A percentile compares a stretch with the other conserved stretches of the same genome.
phyloP scores from a whole-genome alignment of 768 basidiomycete genomes.

The Amanita exitialis region DNA sequence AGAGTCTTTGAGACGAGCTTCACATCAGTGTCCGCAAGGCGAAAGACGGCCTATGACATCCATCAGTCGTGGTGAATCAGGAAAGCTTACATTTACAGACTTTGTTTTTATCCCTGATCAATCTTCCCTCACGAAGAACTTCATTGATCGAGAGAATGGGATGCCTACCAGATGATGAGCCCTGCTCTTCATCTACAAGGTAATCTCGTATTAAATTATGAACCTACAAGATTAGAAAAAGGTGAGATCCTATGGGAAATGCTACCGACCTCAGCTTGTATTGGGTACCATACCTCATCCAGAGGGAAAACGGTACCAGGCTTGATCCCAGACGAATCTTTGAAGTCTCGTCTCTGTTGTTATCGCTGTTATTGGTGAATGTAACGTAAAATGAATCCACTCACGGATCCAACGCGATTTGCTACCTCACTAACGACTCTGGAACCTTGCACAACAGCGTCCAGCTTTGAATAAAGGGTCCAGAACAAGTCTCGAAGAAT shows the following conservation, averaged over 20 bases:
- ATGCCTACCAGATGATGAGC: constrained; percentile 68
- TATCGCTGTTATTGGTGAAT: background rate
- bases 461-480: constrained; percentile 93
- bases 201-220: constrained; percentile 80
- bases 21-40: constrained; percentile 82
- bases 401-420: constrained; percentile 82
- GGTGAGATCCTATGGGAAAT: background rate
- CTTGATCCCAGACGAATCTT: constrained; percentile 73
- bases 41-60: constrained; percentile 66
- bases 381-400: constrained; percentile 21
- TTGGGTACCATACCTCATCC: constrained; percentile 77
- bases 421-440: constrained; percentile 86
- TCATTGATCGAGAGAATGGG: constrained; percentile 93
- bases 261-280: constrained; percentile 74
- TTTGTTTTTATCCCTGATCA: constrained; percentile 70
- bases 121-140: constrained; percentile 75
- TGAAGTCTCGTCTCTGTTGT: constrained; percentile 81
- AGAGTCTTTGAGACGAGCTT: constrained; percentile 63
- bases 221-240: constrained; percentile 38
- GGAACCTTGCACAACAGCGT: constrained; percentile 88
- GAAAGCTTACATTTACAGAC: constrained; percentile 24
- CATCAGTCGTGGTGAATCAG: background rate
- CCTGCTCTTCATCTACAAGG: constrained; percentile 85
- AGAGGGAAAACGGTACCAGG: constrained; percentile 72
- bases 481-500: constrained; percentile 89